Evolutionary conservation across 2,329 filamentous ascomycete species (phyloP), one percentile per base, ranked within the genome.

Genomic region (Cladophialophora immunda): DNA sequence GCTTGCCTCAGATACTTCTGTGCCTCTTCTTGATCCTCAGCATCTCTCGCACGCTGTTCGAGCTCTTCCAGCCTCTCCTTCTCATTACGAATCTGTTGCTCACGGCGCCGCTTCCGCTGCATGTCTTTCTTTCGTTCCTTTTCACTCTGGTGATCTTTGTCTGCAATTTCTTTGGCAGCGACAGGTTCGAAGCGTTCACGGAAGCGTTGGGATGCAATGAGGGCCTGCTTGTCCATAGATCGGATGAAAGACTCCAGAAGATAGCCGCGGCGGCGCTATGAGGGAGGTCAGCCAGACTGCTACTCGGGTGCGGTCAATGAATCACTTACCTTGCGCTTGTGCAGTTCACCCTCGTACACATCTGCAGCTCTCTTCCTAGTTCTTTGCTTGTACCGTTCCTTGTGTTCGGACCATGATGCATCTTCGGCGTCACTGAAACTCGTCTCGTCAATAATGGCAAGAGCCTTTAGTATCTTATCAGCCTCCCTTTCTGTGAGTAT

Each of bases 51-150:
- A 71, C 90, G 90, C 69, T 90, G 89, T 53, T 97, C 84, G 3
- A 93, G 92, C 71, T 90, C 87, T 3, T 91, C 88, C 70, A 95
- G 92, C 81, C 96, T 95, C 76, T 93, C 90, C 76, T 85, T 84
- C 74, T 97, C 94, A 73, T 96, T 91, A 6, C 93, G 94, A 67
- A 96, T 91, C 3, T 93, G 93, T 84, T 97, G 97, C 78, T 98
- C 94, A 19, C 95, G 91, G 52, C 95, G 90, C 67, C 95, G 89
- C 82, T 98, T 99, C 70, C 95, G 91, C 78, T 99, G 95, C 93
- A 99, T 98, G 76, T 99, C 95, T 83, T 99, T 99, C 84, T 99
- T 99, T 71, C 95, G 92, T 80, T 99, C 95, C 81, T 99, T 99
- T 79, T 99, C 95, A 68, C 94, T 93, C 68, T 91, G 91, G 7